phyloP scores from a whole-genome alignment of 148 eudicot species.

The Euryodendron excelsum region DNA sequence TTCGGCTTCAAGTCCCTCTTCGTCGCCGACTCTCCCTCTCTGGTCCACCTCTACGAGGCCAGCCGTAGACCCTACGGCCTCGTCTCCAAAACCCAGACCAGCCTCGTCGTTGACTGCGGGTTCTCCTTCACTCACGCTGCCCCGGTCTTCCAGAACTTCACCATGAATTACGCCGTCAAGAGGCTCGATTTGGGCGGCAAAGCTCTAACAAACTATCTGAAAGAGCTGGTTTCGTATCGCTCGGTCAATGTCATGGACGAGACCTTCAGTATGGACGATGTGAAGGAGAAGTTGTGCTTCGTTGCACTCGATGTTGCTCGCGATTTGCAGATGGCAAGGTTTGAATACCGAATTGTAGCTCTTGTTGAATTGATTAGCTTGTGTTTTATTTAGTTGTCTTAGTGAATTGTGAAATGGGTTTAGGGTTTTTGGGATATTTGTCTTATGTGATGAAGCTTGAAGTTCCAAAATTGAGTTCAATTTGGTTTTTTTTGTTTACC shows the following conservation, averaged over 20 bases:
- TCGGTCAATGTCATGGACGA: conserved; percentile 97
- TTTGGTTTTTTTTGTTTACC: neutral
- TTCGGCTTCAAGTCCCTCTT: conserved; percentile 58
- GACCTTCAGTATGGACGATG: conserved; percentile 84
- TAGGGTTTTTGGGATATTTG: conserved; percentile 1
- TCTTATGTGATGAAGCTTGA: too few species aligned
- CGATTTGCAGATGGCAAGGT: conserved; percentile 85
- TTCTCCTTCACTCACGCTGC: conserved; percentile 76
- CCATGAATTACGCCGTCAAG: conserved; percentile 73
- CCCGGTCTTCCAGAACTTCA: conserved; percentile 78
- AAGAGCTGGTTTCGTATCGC: conserved; percentile 82
- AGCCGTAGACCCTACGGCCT: conserved; percentile 61
- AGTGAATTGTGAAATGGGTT: neutral
- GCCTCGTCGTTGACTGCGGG: conserved; percentile 86
- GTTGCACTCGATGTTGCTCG: conserved; percentile 74
- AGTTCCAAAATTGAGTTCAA: neutral
- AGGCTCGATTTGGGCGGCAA: conserved; percentile 93
- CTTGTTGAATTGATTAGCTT: neutral
- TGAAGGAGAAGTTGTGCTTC: conserved; percentile 84
- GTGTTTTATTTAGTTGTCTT: neutral
- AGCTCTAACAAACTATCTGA: conserved; percentile 79
- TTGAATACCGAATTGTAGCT: neutral
- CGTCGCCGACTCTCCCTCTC: conserved; percentile 60
- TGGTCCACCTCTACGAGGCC: conserved; percentile 82
- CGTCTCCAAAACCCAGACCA: conserved; percentile 59